A percentile compares a stretch with the other conserved stretches of the same genome.
Evolutionary conservation across 2,329 filamentous ascomycete genomes (phyloP).

Genomic region (Penicillium glabrum): DNA sequence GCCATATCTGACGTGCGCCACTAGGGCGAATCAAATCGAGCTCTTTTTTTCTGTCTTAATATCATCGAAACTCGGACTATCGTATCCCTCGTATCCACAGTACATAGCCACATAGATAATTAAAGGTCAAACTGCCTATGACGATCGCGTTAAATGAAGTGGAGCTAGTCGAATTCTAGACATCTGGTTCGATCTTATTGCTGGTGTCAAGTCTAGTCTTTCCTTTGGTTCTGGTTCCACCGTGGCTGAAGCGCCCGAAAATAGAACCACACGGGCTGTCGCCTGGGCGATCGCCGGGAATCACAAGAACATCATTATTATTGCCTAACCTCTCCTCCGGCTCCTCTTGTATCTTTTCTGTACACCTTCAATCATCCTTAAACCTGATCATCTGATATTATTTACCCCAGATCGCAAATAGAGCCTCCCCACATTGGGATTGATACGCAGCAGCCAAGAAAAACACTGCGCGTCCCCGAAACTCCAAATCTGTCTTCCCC

Average conservation of each 20-base stretch:
- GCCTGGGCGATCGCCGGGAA: conserved; percentile 23
- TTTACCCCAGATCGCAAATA: not conserved
- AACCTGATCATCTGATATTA: not conserved
- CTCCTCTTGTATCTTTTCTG: not conserved
- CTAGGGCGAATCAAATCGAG: too few species aligned
- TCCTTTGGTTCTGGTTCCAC: conserved; percentile 5
- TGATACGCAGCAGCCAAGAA: conserved; percentile 1
- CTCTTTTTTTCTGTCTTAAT: too few species aligned
- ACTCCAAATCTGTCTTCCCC: not conserved
- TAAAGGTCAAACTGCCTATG: not conserved
- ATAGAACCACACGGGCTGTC: conserved; percentile 26
- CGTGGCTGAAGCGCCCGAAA: conserved; percentile 23
- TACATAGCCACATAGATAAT: too few species aligned
- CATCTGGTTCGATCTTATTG: not conserved
- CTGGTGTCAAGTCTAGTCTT: not conserved
- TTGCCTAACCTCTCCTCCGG: not conserved
- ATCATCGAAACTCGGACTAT: too few species aligned
- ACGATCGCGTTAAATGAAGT: not conserved
- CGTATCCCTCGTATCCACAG: too few species aligned
- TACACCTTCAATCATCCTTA: not conserved
- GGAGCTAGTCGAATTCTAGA: not conserved
- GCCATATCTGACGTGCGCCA: too few species aligned
- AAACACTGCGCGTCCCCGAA: conserved; percentile 7
- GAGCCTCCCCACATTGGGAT: not conserved
- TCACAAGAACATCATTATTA: not conserved